Evolutionary conservation across 305 asterid species (phyloP).

Genomic region (Solanum chacoense): DNA sequence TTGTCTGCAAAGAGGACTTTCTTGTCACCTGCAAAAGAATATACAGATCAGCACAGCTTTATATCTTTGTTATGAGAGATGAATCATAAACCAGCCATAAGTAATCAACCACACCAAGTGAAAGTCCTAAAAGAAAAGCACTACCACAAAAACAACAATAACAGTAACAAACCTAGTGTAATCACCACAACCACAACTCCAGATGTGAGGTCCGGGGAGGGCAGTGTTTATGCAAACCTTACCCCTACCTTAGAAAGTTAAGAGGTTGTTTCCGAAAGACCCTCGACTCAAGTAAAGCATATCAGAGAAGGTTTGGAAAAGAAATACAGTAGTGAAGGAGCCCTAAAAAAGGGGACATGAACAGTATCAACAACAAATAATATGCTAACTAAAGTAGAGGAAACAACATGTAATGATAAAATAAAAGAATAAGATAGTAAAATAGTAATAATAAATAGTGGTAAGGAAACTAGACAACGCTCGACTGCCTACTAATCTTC

Average conservation of each 20-base stretch:
- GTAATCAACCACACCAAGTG: not conserved
- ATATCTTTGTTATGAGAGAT: not conserved
- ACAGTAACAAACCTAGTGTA: not conserved
- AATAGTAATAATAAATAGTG: not conserved
- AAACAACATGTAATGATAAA: not conserved
- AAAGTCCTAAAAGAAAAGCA: not conserved
- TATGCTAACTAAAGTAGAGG: not conserved
- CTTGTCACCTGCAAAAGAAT: slow-evolving; percentile 51
- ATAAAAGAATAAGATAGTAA: not conserved
- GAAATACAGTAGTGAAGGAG: not conserved
- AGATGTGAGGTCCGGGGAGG: not conserved
- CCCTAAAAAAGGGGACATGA: not conserved
- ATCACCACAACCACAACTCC: not conserved
- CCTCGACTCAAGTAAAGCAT: not conserved
- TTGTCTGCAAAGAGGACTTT: slow-evolving; percentile 81
- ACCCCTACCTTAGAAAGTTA: not conserved
- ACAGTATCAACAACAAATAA: not conserved
- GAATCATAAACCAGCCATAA: not conserved
- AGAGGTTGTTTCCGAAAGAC: not conserved
- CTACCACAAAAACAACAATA: not conserved
- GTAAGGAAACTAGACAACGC: not conserved
- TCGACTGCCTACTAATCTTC: not conserved
- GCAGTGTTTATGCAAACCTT: not conserved
- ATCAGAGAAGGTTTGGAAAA: not conserved
- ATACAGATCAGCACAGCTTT: not conserved